phyloP scores from a whole-genome alignment of 202 grass and related monocot genomes.

The Digitaria exilis region DNA sequence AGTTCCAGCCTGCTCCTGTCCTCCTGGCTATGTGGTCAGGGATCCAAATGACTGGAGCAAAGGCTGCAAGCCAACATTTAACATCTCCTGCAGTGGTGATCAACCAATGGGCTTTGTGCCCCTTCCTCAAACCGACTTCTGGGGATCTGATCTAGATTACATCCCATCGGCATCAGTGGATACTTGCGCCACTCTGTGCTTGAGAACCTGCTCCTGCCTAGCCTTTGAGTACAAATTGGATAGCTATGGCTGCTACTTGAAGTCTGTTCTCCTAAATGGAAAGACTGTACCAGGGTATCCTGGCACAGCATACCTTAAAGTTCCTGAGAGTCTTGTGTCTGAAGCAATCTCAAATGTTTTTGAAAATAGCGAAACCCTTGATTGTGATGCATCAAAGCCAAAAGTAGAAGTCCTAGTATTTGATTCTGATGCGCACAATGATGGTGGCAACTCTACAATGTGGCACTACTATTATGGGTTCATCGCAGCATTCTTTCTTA shows the following conservation, averaged over 20 bases:
- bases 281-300: conserved; percentile 27
- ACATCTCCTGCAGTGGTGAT: conserved; percentile 14
- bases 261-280: conserved; percentile 56
- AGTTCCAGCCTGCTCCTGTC: conserved; percentile 40
- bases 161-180: conserved; percentile 3
- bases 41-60: conserved; percentile 53
- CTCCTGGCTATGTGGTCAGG: conserved; percentile 41
- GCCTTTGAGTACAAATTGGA: conserved; percentile 35
- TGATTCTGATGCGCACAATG: not conserved
- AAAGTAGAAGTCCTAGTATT: not conserved
- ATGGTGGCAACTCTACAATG: not conserved
- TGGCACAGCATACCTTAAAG: conserved; percentile 41
- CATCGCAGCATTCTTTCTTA: conserved; percentile 39
- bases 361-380: not conserved
- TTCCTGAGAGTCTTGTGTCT: conserved; percentile 22
- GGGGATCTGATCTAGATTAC: conserved; percentile 39
- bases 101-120: conserved; percentile 22
- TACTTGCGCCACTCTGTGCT: conserved; percentile 18
- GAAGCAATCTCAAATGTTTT: not conserved
- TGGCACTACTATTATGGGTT: conserved; percentile 55
- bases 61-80: conserved; percentile 44
- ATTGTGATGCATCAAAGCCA: not conserved
- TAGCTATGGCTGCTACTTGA: conserved; percentile 38
- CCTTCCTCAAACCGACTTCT: conserved; percentile 43
- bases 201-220: conserved; percentile 13